These are phyloP conservation scores for Gossypium aridum DNA, from an alignment of 441 rosid genomes.

Conservation along the genomic window DNA sequence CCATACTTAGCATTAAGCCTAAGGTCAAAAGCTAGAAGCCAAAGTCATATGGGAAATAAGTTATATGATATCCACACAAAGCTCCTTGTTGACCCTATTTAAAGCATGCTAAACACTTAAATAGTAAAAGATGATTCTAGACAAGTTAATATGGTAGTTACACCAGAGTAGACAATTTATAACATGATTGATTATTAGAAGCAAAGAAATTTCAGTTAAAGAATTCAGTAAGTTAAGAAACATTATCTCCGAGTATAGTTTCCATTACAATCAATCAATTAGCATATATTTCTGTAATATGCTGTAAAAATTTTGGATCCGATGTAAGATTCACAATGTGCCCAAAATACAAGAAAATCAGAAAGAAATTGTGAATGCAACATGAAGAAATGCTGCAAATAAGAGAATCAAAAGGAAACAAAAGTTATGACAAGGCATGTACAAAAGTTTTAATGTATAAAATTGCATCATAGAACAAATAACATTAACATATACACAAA, in stretches of 20 bases:
- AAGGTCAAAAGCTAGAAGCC: background rate
- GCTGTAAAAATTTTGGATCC: background rate
- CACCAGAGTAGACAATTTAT: background rate
- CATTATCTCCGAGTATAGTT: background rate
- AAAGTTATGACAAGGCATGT: background rate
- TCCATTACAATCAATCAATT: background rate
- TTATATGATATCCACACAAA: background rate
- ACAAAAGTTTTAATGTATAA: background rate
- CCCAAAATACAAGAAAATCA: background rate
- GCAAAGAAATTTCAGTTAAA: background rate
- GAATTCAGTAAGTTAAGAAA: background rate
- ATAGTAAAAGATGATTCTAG: background rate
- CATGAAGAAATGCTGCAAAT: background rate
- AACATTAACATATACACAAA: background rate
- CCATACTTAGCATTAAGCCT: background rate
- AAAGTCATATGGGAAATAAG: background rate
- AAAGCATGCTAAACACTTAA: background rate
- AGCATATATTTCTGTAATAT: constrained; percentile 1
- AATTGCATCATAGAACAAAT: background rate
- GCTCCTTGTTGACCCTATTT: background rate
- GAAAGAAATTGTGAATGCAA: background rate
- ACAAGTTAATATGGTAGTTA: background rate
- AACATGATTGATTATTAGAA: background rate
- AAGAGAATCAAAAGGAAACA: background rate
- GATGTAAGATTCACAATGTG: background rate